Evolutionary conservation across 371 early-diverging fungal genomes (phyloP), one percentile per base, ranked within the genome.

Genomic region (Batrachochytrium dendrobatidis): DNA sequence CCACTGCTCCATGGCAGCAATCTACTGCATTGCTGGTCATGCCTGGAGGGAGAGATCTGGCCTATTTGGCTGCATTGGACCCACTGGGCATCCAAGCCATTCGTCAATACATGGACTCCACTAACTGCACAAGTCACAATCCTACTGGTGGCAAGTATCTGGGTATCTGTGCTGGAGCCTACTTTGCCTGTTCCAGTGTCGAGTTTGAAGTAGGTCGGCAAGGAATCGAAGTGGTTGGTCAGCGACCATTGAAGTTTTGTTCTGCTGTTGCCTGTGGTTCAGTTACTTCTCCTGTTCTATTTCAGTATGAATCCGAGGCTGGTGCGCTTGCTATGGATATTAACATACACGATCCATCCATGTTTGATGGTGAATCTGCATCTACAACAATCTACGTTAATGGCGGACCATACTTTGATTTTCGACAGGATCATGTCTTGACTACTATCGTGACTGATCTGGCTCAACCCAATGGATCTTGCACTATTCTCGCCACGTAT

Each of bases 101-200:
- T 56, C 59, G 64, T 17, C 56, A 70, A 15, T 98, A 83, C 75
- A 91, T 96, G 2, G 34, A 25, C n/a, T 29, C 15, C 18, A n/a
- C n/a, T n/a, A n/a, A n/a, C n/a, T n/a, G n/a, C n/a, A n/a, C n/a
- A n/a, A n/a, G n/a, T n/a, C n/a, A n/a, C n/a, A n/a, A n/a, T n/a
- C 39, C 66, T 1, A 56, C 65, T 18, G 95, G 95, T 8, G 98
- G 98, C 2, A 75, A 80, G 15, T 95, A 91, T 66, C 70, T 92
- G 33, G 98, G 98, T 0, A 76, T 98, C 17, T 95, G 97, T 64
- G 95, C 93, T 0, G 98, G 96, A 15, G 95, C 86, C 0, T 93
- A 94, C 66, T 94, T 89, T 71, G 94, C 80, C 1, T 75, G 82
- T 20, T 64, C 61, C 0, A 58, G 67, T 15, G 82, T 90, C 32